Evolutionary conservation across 805 yeast species (phyloP).

Genomic region (Yarrowia sp.): DNA sequence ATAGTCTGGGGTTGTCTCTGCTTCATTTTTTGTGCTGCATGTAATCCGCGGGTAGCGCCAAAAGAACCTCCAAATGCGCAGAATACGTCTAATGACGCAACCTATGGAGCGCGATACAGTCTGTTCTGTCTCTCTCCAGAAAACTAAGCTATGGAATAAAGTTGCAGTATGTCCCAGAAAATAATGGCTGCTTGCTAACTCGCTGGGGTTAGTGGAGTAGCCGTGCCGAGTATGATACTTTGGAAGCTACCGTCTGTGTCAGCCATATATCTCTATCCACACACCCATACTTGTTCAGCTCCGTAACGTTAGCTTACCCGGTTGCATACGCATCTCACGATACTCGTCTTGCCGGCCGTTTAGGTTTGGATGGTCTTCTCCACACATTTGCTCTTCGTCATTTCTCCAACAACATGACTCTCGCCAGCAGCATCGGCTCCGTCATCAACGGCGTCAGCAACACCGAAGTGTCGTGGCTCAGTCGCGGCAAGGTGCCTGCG

Average conservation of each 20-base stretch:
- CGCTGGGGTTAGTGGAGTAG: neutral
- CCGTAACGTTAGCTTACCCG: no score
- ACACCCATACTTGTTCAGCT: neutral
- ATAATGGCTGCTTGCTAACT: conserved; percentile 1
- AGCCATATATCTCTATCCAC: neutral
- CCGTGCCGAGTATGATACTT: neutral
- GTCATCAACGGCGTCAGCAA: conserved; percentile 27
- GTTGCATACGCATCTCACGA: conserved; percentile 3
- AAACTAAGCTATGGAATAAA: neutral
- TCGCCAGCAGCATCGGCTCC: conserved; percentile 25
- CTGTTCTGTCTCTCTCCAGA: neutral
- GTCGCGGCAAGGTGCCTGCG: conserved; percentile 25
- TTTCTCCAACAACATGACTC: neutral
- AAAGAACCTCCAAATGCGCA: neutral
- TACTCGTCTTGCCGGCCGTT: conserved; percentile 14
- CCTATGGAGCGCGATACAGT: neutral
- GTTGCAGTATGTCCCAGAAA: conserved; percentile 12
- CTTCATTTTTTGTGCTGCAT: neutral
- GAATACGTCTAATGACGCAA: conserved; percentile 11
- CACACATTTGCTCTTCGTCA: conserved; percentile 15
- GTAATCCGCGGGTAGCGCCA: neutral
- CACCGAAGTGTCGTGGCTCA: conserved; percentile 25
- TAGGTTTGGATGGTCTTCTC: conserved; percentile 21
- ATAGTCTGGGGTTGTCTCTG: neutral
- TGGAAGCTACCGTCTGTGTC: neutral